A percentile compares a stretch with the other conserved stretches of the same genome.
Conservation (phyloP, 768 basidiomycete species). For the Leccinum truebloodii region DNA sequence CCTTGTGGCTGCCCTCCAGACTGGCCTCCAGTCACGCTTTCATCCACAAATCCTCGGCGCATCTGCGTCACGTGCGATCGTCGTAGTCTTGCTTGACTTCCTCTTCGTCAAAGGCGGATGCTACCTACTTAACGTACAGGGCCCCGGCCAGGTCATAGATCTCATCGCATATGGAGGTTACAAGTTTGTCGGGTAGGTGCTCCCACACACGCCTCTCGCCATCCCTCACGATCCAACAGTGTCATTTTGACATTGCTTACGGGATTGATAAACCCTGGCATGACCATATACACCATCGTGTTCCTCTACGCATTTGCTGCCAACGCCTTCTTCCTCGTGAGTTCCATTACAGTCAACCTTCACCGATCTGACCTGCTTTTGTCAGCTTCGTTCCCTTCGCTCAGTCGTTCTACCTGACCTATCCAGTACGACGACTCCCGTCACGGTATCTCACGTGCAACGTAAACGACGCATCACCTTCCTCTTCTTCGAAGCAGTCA, state of each 20-base stretch:
- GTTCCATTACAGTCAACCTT: constrained; percentile 23
- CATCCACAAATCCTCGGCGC: constrained; percentile 89
- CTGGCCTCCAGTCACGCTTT: constrained; percentile 81
- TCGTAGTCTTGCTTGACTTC: constrained; percentile 87
- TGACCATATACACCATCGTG: constrained; percentile 63
- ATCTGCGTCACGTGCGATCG: constrained; percentile 80
- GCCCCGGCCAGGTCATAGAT: constrained; percentile 70
- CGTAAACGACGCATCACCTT: constrained; percentile 86
- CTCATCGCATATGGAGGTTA: constrained; percentile 93
- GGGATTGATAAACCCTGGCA: constrained; percentile 61
- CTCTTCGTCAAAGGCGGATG: constrained; percentile 87
- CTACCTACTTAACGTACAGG: constrained; percentile 88
- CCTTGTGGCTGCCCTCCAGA: constrained; percentile 80
- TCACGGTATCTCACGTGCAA: constrained; percentile 74
- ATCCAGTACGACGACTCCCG: constrained; percentile 43
- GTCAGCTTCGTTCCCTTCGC: constrained; percentile 89
- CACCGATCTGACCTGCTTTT: background rate
- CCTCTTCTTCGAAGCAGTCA: constrained; percentile 81
- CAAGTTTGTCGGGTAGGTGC: constrained; percentile 89
- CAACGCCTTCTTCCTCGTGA: constrained; percentile 90
- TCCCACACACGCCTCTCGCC: background rate
- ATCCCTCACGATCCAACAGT: constrained; percentile 39
- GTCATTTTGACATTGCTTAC: constrained; percentile 82
- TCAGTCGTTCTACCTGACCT: constrained; percentile 87
- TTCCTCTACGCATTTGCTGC: constrained; percentile 88